Conservation (phyloP, 768 basidiomycete species). For the Tulasnella calospora region DNA sequence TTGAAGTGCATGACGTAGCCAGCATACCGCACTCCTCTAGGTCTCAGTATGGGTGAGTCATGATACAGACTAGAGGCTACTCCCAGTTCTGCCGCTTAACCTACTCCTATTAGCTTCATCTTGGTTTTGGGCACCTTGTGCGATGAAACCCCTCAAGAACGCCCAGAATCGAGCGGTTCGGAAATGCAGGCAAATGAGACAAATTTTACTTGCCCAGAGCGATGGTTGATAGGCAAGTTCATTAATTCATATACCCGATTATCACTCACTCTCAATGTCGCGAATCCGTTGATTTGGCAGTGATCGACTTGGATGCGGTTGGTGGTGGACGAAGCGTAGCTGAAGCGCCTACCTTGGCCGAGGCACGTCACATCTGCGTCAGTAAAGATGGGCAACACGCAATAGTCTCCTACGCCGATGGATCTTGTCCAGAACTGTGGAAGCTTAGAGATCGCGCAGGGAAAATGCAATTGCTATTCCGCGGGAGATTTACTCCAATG, state of each 20-base stretch:
- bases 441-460: conserved; percentile 48
- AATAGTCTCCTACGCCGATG: conserved; percentile 70
- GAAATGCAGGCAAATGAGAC: conserved; percentile 47
- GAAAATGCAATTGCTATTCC: background rate
- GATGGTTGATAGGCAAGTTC: conserved; percentile 61
- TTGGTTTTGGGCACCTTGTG: background rate
- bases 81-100: background rate
- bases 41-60: background rate
- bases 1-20: background rate
- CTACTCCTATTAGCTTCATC: background rate
- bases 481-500: conserved; percentile 45
- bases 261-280: background rate
- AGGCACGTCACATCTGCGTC: conserved; percentile 65
- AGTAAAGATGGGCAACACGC: conserved; percentile 58
- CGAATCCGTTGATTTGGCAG: conserved; percentile 46
- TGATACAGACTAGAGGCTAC: background rate
- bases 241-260: background rate
- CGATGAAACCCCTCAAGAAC: conserved; percentile 38
- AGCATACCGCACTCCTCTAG: background rate
- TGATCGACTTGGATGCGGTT: conserved; percentile 39
- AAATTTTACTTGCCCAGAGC: conserved; percentile 63
- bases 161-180: conserved; percentile 27
- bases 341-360: conserved; percentile 66
- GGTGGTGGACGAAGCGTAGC: conserved; percentile 60
- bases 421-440: conserved; percentile 77